phyloP scores from a whole-genome alignment of 192 early-diverging fungal genomes.

The Backusella parvicylindrica region DNA sequence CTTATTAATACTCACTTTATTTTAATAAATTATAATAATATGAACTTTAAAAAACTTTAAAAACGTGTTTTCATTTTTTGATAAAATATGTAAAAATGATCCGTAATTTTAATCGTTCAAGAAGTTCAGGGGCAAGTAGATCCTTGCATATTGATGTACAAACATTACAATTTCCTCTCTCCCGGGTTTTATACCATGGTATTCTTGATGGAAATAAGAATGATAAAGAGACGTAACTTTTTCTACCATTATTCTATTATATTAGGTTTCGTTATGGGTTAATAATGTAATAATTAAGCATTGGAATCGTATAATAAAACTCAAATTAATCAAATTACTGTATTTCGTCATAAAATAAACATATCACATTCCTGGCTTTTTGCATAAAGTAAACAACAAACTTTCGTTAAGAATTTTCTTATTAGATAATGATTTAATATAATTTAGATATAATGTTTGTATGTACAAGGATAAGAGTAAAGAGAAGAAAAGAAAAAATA shows the following conservation, averaged over 20 bases:
- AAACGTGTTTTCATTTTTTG: background rate
- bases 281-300: background rate
- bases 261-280: background rate
- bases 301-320: background rate
- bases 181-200: background rate
- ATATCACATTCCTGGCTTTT: background rate
- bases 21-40: background rate
- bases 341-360: background rate
- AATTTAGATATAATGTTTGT: background rate
- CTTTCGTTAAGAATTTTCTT: background rate
- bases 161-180: background rate
- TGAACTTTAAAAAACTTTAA: background rate
- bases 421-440: background rate
- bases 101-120: background rate
- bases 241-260: background rate
- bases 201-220: background rate
- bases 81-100: constrained; percentile 1
- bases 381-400: constrained; percentile 1
- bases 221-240: background rate
- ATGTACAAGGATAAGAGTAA: background rate
- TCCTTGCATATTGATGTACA: background rate
- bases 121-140: background rate
- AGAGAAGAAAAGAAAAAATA: background rate
- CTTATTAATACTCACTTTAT: background rate
- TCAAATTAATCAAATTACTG: background rate